Evolutionary conservation across 768 basidiomycete genomes (phyloP), one percentile per base, ranked within the genome.

Genomic region (Lyophyllum shimeji): DNA sequence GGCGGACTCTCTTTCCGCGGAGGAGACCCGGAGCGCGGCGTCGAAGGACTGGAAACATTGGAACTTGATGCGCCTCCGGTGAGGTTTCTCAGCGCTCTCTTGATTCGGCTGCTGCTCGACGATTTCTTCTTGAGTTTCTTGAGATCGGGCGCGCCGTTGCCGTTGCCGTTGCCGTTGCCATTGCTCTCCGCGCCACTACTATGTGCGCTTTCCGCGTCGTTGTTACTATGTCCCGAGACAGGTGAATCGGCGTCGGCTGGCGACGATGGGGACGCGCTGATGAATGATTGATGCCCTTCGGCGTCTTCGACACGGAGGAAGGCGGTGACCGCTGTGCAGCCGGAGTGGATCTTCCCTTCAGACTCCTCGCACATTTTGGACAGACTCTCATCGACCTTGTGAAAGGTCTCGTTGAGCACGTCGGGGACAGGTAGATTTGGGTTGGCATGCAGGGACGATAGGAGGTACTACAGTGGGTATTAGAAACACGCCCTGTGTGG

Each of bases 251-350:
- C 48, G n/a, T 60, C 54, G 18, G 65, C n/a, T n/a, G n/a, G 75
- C 27, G 65, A 71, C 17, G 67, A 61, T 13, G 67, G 66, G 46
- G 44, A 25, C 15, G 75, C 63, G 6, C 68, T 65, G 46, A 87
- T 63, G 67, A 92, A 93, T 7, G 87, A 74, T 66, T 94, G 92
- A 25, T 75, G 75, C 31, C 91, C 91, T 15, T 86, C 76, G 1
- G 74, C 76, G 62, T 94, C 93, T 72, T 99, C 97, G 56, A 98
- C 73, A 13, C 97, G 89, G 50, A 99, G 81, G 72, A 98, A 96
- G 1, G 94, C 94, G 24, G 92, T 95, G 33, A 97, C 97, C 4
- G 93, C 97, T 3, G 97, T 99, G 67, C 96, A 98, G 1, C 97
- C 97, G 7, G 93, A 95, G 65, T 96, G 93, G 47, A 96, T 95